A percentile compares a stretch with the other conserved stretches of the same genome.
Evolutionary conservation across 768 basidiomycete species (phyloP).

Genomic region (Russula sp.): DNA sequence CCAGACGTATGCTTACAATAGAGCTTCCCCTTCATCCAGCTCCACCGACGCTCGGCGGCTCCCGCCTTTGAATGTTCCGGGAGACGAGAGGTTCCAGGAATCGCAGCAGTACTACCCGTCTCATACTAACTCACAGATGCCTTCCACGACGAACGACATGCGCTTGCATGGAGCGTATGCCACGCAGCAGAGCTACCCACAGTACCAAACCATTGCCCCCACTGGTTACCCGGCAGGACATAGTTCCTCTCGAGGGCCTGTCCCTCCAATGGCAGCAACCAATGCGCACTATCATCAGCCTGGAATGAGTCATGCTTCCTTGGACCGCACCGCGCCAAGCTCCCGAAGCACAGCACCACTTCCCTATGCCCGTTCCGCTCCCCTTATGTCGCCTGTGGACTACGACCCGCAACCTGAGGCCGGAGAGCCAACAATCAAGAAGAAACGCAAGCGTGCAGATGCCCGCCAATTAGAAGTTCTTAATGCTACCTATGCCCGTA

Average conservation of each 20-base stretch:
- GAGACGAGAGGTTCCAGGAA: not conserved
- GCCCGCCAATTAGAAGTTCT: constrained; percentile 72
- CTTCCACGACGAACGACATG: constrained; percentile 1
- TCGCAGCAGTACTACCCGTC: not conserved
- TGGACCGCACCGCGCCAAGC: constrained; percentile 23
- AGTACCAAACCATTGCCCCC: not conserved
- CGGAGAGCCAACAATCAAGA: constrained; percentile 66
- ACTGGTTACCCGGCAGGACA: not conserved
- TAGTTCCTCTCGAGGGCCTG: constrained; percentile 22
- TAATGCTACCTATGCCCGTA: constrained; percentile 72
- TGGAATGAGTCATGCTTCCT: constrained; percentile 29
- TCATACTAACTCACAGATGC: constrained; percentile 9
- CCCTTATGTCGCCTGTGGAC: constrained; percentile 18
- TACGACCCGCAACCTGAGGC: constrained; percentile 26
- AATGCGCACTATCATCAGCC: constrained; percentile 19
- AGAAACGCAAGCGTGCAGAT: constrained; percentile 82
- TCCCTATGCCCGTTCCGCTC: constrained; percentile 43
- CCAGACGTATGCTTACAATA: not conserved
- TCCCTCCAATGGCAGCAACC: constrained; percentile 17
- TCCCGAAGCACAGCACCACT: constrained; percentile 32
- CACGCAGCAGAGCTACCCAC: not conserved
- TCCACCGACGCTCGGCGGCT: not conserved
- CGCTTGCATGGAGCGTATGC: constrained; percentile 16
- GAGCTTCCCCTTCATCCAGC: constrained; percentile 10
- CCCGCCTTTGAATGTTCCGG: constrained; percentile 11